phyloP scores from a whole-genome alignment of 164 flowering plant genomes.

The Pachysandra terminalis region DNA sequence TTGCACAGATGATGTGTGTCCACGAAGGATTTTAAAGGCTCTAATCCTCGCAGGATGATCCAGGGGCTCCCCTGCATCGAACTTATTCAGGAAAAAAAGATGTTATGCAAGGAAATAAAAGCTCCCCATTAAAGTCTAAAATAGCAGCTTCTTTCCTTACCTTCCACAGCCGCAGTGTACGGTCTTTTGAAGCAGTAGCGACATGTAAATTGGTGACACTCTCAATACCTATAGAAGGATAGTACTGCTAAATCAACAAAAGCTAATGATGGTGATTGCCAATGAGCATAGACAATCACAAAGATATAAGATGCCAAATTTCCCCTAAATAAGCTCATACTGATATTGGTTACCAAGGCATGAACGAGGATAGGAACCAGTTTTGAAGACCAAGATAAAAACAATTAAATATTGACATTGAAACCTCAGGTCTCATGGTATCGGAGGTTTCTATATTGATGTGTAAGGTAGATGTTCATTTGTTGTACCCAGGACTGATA shows the following conservation, averaged over 20 bases:
- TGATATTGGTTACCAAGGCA: not conserved
- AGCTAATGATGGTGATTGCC: not conserved
- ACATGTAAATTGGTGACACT: slow-evolving; percentile 22
- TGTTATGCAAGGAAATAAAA: slow-evolving; percentile 3
- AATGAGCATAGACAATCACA: not conserved
- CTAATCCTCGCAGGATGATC: slow-evolving; percentile 37
- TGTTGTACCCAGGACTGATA: too few species aligned
- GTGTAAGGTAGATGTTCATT: too few species aligned
- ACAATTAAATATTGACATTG: not conserved
- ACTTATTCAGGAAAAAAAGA: slow-evolving; percentile 28
- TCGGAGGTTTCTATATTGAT: not conserved
- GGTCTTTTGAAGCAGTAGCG: slow-evolving; percentile 93
- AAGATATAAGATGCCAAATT: too few species aligned
- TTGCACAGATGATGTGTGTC: slow-evolving; percentile 72
- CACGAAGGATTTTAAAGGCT: slow-evolving; percentile 63
- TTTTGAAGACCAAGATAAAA: not conserved
- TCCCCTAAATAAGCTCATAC: not conserved
- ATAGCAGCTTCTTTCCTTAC: slow-evolving; percentile 32
- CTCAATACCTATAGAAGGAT: slow-evolving; percentile 14
- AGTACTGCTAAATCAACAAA: not conserved
- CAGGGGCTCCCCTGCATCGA: slow-evolving; percentile 39
- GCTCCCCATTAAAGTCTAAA: not conserved
- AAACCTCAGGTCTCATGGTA: not conserved
- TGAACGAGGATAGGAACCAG: not conserved
- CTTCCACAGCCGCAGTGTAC: slow-evolving; percentile 86